A percentile compares a stretch with the other conserved stretches of the same genome.
Conservation (phyloP, 441 rosid species). For the Brassica balearica region DNA sequence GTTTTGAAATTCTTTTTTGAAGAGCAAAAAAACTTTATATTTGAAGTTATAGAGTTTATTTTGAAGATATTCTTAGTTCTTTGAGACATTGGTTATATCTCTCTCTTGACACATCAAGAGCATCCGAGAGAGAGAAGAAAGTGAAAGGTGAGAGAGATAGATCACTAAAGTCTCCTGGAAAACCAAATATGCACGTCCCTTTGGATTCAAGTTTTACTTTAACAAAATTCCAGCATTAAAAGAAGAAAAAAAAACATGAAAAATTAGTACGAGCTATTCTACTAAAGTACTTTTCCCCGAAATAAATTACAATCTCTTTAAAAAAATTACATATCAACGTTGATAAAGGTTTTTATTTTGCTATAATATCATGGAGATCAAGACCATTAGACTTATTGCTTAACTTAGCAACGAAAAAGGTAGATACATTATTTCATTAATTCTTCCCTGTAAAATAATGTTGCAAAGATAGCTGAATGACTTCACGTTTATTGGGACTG, state of each 20-base stretch:
- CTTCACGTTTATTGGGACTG: constrained; percentile 11
- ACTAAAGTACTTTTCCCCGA: background rate
- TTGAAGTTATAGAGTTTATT: no score
- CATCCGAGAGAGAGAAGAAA: background rate
- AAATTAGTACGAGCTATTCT: background rate
- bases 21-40: no score
- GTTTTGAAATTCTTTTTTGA: no score
- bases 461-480: constrained; percentile 9
- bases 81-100: background rate
- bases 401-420: background rate
- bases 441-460: background rate
- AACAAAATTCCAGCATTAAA: background rate
- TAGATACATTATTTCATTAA: background rate
- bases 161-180: background rate
- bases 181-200: background rate
- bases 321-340: background rate
- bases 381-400: background rate
- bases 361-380: background rate
- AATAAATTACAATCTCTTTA: background rate
- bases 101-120: background rate
- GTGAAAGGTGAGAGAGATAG: background rate
- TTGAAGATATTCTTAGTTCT: background rate
- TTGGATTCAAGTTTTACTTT: background rate
- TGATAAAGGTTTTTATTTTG: background rate
- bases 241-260: background rate